Evolutionary conservation across 495 filamentous ascomycete genomes (phyloP).

Genomic region (Xylaria nigripes): DNA sequence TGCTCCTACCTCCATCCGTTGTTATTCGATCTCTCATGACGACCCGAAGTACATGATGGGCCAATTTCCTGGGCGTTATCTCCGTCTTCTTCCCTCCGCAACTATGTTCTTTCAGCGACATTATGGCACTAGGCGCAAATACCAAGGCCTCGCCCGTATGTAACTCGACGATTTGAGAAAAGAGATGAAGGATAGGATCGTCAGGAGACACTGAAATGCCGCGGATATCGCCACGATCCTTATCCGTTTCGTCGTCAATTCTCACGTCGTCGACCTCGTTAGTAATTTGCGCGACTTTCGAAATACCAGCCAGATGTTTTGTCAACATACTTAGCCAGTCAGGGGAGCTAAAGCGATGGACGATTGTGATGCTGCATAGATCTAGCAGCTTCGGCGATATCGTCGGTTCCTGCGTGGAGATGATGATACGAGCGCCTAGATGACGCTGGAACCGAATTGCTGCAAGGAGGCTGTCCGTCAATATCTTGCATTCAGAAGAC

Average conservation of each 20-base stretch:
- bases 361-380: slow-evolving; percentile 63
- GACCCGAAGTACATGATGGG: slow-evolving; percentile 42
- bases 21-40: slow-evolving; percentile 45
- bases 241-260: not conserved
- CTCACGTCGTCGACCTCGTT: slow-evolving; percentile 12
- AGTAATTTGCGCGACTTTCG: slow-evolving; percentile 15
- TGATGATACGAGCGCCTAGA: slow-evolving; percentile 54
- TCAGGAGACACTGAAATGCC: not conserved
- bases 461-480: slow-evolving; percentile 57
- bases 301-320: slow-evolving; percentile 53
- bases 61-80: slow-evolving; percentile 29
- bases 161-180: slow-evolving; percentile 50
- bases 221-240: not conserved
- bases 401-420: slow-evolving; percentile 75
- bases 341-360: slow-evolving; percentile 67
- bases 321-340: slow-evolving; percentile 56
- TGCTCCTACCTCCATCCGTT: slow-evolving; percentile 49
- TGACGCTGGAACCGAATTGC: slow-evolving; percentile 66
- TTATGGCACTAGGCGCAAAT: slow-evolving; percentile 53
- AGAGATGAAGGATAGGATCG: slow-evolving; percentile 26
- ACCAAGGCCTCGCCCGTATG: slow-evolving; percentile 56
- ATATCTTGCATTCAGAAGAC: slow-evolving; percentile 35
- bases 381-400: slow-evolving; percentile 60
- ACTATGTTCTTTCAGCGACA: slow-evolving; percentile 26
- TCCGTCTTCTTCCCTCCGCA: not conserved